Evolutionary conservation across 495 filamentous ascomycete species (phyloP), one percentile per base, ranked within the genome.

Genomic region (Stereocaulon alpinum): DNA sequence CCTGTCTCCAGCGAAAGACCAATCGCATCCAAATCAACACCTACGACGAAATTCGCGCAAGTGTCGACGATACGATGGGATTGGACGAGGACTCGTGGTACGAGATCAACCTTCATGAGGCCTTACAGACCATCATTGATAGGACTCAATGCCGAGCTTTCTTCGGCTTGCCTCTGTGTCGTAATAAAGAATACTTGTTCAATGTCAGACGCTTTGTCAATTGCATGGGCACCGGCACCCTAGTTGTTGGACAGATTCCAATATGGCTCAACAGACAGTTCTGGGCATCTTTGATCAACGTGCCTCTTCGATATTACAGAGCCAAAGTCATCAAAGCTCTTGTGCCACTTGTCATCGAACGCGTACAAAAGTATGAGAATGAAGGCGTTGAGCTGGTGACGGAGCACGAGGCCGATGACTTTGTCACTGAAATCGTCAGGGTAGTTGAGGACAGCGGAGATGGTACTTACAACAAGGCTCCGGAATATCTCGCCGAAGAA

Each of bases 31-130:
- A 56, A 29, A 18, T 15, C 27, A 44, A 56, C 32, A 43, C 32
- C 24, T 34, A 32, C 14, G 54, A 45, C 17, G 54, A 56, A 6
- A 45, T 56, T 30, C 24, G 54, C 32, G 54, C 54, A 12, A 56
- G 41, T 40, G 40, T 56, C 17, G 54, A 56, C n/a, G 54, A 56
- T 32, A 45, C 40, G 12, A 32, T 56, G 24, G 40, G 54, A 29
- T 10, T 44, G 40, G 40, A 45, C n/a, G 54, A 45, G 41, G n/a
- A 45, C 1, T 34, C 49, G 29, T 56, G 54, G 54, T 40, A 56
- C 30, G 40, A 56, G 40, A 30, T 45, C 6, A 56, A 6, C 3
- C 12, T 56, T 20, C 41, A 56, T 27, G 22, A 37, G 27, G 30
- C 40, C 5, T 29, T 45, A 18, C 40, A 56, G 6, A 56, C 40